Evolutionary conservation across 1,139 yeast genomes (phyloP), one percentile per base, ranked within the genome.

Genomic region (Debaryomyces sp.): DNA sequence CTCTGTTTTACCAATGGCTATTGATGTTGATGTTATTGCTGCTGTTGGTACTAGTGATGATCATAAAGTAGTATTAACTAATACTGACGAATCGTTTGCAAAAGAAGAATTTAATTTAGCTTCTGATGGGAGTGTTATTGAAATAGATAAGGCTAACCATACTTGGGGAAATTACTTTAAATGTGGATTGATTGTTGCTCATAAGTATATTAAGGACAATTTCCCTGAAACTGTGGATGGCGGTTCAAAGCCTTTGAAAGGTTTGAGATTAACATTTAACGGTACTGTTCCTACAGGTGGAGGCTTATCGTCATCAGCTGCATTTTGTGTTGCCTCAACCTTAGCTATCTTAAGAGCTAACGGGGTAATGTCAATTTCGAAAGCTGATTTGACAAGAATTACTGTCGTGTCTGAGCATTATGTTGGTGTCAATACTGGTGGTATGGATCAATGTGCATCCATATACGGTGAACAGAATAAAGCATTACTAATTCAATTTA

Each of bases 1-100:
- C 61, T 77, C 89, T 3, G 88, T 84, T n/a, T 73, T 86, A 56
- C 92, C 92, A n/a, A 81, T 86, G 85, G 90, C 92, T 7, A 82
- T 85, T 43, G 87, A 83, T 48, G 77, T 74, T 17, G 91, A 85
- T 59, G 80, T 85, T 53, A 67, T 84, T 44, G 79, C 80, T 56
- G 89, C 85, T 13, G 84, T 81, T 13, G 60, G 66, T 22, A 54
- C 64, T 5, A 56, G 60, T 10, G 60, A 66, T 10, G 66, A 63
- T 34, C 59, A 57, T 32, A 60, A 62, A 15, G 69, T 83, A 32
- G 60, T 66, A 15, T 66, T 84, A 18, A 68, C 77, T 38, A 84
- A 85, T 44, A 57, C 63, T 6, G 61, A 68, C 22, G 22, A 49
- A 7, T 62, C 66, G 42, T 82, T 80, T 56, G 51, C 59, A 34